phyloP scores from a whole-genome alignment of 2,329 filamentous ascomycete species.

The Alternaria longipes region DNA sequence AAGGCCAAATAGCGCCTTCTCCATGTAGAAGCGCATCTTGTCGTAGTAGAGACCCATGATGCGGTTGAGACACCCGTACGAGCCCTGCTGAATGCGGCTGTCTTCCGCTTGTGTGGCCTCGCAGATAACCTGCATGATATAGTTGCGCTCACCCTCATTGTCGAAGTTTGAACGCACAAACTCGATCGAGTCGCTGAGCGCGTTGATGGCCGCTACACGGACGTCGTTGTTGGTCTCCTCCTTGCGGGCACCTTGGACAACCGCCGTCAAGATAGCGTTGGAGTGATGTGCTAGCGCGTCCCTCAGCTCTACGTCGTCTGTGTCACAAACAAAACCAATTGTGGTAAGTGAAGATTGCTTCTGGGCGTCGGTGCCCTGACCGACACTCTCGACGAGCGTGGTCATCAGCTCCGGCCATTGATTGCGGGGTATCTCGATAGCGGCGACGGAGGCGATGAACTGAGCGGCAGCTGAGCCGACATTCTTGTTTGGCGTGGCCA shows the following conservation, averaged over 20 bases:
- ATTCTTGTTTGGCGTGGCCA: constrained; percentile 79
- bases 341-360: constrained; percentile 94
- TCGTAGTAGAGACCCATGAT: constrained; percentile 99
- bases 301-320: constrained; percentile 86
- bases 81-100: constrained; percentile 89
- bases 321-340: constrained; percentile 99
- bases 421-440: constrained; percentile 90
- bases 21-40: constrained; percentile 99
- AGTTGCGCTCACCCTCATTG: constrained; percentile 98
- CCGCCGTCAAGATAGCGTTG: constrained; percentile 96
- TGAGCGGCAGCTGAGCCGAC: constrained; percentile 91
- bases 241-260: constrained; percentile 96
- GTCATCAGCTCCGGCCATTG: constrained; percentile 95
- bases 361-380: constrained; percentile 82
- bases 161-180: constrained; percentile 99
- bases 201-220: constrained; percentile 89
- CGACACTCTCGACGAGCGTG: constrained; percentile 89
- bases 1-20: constrained; percentile 96
- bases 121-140: constrained; percentile 99
- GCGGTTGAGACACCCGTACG: constrained; percentile 96
- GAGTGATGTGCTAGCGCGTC: constrained; percentile 84
- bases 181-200: constrained; percentile 94
- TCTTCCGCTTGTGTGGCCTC: constrained; percentile 97
- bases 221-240: constrained; percentile 94
- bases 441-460: constrained; percentile 92